Percentiles rank a stretch among this genome's conserved stretches.
These are phyloP conservation scores for Rhizopogon salebrosus DNA, from an alignment of 768 basidiomycete genomes.

Conservation along the genomic window DNA sequence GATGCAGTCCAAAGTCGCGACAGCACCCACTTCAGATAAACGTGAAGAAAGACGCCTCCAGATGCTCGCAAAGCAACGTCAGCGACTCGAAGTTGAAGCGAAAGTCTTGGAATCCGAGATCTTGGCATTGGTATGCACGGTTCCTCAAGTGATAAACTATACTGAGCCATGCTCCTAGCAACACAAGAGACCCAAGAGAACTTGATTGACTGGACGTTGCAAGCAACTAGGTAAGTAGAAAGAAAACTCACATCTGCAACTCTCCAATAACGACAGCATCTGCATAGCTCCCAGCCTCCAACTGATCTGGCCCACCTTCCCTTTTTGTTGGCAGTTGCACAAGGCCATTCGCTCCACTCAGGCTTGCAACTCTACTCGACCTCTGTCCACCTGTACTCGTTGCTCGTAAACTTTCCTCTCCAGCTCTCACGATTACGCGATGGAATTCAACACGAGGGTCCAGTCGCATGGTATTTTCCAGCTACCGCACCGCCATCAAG, in stretches of 20 bases:
- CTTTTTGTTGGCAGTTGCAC: constrained; percentile 54
- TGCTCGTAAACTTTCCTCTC: constrained; percentile 47
- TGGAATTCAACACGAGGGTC: constrained; percentile 82
- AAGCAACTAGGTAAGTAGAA: neutral
- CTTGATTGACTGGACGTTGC: neutral
- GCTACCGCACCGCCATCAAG: constrained; percentile 26
- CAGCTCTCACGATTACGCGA: constrained; percentile 57
- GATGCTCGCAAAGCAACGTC: constrained; percentile 58
- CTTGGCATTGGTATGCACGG: constrained; percentile 41
- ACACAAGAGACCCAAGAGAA: neutral
- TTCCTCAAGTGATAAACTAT: neutral
- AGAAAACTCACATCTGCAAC: constrained; percentile 29
- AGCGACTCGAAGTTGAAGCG: constrained; percentile 62
- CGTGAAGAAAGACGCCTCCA: constrained; percentile 63
- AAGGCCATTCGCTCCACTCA: constrained; percentile 78
- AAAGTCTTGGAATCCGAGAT: constrained; percentile 58
- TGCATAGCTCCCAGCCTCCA: constrained; percentile 52
- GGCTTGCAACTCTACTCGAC: constrained; percentile 75
- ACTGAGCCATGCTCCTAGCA: neutral
- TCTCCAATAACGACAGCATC: constrained; percentile 70
- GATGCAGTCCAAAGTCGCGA: constrained; percentile 35
- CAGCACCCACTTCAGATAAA: constrained; percentile 53
- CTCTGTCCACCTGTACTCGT: constrained; percentile 84
- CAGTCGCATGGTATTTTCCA: constrained; percentile 57
- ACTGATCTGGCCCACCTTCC: constrained; percentile 25